Evolutionary conservation across 2,329 filamentous ascomycete species (phyloP).

Genomic region (Uncinocarpus reesii): DNA sequence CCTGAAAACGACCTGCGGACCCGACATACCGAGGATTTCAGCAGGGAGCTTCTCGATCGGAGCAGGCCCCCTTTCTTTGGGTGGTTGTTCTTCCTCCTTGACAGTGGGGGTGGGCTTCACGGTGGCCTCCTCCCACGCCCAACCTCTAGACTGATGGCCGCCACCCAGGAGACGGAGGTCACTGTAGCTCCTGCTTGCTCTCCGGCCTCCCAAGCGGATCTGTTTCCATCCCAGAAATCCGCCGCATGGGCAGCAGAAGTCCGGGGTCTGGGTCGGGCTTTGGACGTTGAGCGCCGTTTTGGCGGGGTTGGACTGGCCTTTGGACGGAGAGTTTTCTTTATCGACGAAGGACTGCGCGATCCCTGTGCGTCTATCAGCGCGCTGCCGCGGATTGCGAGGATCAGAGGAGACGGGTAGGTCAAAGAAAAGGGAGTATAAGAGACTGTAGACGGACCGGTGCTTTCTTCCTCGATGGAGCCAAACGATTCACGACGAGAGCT

Average conservation of each 20-base stretch:
- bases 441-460: conserved; percentile 28
- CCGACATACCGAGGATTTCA: conserved; percentile 58
- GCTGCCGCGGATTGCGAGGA: neutral
- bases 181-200: conserved; percentile 37
- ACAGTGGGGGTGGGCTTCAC: conserved; percentile 17
- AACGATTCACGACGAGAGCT: conserved; percentile 34
- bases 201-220: conserved; percentile 35
- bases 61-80: conserved; percentile 30
- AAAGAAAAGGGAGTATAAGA: neutral
- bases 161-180: conserved; percentile 31
- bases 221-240: conserved; percentile 39
- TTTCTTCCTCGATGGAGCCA: conserved; percentile 37
- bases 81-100: conserved; percentile 21
- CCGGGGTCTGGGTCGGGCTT: conserved; percentile 23
- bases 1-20: neutral
- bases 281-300: conserved; percentile 26
- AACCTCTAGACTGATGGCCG: conserved; percentile 29
- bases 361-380: conserved; percentile 20
- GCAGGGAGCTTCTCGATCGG: conserved; percentile 58
- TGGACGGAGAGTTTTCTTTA: conserved; percentile 24
- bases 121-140: conserved; percentile 32
- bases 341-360: conserved; percentile 39
- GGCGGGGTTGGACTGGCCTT: conserved; percentile 21
- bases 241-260: conserved; percentile 40
- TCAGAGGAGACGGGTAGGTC: conserved; percentile 13